Evolutionary conservation across 2,329 filamentous ascomycete genomes (phyloP).

Genomic region (Aspergillus flavus): DNA sequence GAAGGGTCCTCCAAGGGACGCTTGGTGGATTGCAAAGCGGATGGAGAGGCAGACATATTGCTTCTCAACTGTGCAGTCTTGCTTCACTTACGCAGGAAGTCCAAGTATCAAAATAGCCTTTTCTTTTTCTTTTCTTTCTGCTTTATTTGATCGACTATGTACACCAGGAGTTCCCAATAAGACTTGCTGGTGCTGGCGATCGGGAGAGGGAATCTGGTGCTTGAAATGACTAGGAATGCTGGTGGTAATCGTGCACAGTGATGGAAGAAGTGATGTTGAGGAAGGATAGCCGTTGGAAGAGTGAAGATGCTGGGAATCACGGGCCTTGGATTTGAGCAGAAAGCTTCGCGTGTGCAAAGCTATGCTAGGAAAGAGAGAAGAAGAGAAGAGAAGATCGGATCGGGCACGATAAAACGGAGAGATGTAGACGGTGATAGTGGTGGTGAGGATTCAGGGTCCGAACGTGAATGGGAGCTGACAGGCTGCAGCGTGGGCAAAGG

Average conservation of each 20-base stretch:
- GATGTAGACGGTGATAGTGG: conserved; percentile 25
- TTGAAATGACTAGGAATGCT: conserved; percentile 32
- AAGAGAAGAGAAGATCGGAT: conserved; percentile 25
- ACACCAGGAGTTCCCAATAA: conserved; percentile 88
- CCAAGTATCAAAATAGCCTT: conserved; percentile 48
- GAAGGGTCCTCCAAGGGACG: conserved; percentile 96
- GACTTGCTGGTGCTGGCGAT: conserved; percentile 79
- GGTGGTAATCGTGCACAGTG: conserved; percentile 34
- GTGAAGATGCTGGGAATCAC: conserved; percentile 32
- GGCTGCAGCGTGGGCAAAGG: conserved; percentile 21
- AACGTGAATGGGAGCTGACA: conserved; percentile 23
- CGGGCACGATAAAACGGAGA: conserved; percentile 26
- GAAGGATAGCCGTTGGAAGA: conserved; percentile 34
- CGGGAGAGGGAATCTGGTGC: conserved; percentile 44
- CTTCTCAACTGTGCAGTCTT: conserved; percentile 29
- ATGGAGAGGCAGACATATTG: conserved; percentile 71
- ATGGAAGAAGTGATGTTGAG: conserved; percentile 39
- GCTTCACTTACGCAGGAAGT: conserved; percentile 48
- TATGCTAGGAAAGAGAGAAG: conserved; percentile 24
- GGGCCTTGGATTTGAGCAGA: conserved; percentile 25
- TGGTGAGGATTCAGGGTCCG: conserved; percentile 24
- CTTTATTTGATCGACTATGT: conserved; percentile 63
- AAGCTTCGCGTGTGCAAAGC: conserved; percentile 25
- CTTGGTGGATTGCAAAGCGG: conserved; percentile 63
- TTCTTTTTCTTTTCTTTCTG: conserved; percentile 56